Evolutionary conservation across 2,329 filamentous ascomycete genomes (phyloP).

Genomic region (Trichoderma semiorbis): DNA sequence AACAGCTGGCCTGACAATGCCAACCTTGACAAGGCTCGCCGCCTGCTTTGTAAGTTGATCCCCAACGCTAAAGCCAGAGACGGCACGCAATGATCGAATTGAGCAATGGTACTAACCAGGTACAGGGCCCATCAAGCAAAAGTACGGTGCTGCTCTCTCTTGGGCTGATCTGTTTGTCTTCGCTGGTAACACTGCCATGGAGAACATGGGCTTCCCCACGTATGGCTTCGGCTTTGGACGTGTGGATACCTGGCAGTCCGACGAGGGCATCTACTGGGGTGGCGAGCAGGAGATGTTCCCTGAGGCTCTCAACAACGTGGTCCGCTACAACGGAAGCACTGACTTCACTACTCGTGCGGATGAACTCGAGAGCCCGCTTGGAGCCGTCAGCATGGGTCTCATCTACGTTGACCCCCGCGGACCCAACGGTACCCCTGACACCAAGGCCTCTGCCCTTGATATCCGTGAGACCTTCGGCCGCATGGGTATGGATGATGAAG

Average conservation of each 20-base stretch:
- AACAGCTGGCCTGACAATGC: constrained; percentile 79
- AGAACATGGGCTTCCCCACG: constrained; percentile 70
- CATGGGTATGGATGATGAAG: constrained; percentile 80
- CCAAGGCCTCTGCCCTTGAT: constrained; percentile 63
- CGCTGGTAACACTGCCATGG: constrained; percentile 71
- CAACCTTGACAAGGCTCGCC: constrained; percentile 73
- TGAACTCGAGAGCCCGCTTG: constrained; percentile 65
- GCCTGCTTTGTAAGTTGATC: constrained; percentile 55
- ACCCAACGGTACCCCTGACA: constrained; percentile 67
- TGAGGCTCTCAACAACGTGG: constrained; percentile 52
- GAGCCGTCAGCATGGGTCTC: constrained; percentile 64
- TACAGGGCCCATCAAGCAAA: constrained; percentile 68
- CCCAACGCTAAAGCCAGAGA: background rate
- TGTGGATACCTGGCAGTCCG: constrained; percentile 68
- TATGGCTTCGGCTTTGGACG: constrained; percentile 72
- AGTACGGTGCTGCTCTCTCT: constrained; percentile 77
- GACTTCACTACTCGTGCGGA: constrained; percentile 50
- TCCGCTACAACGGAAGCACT: constrained; percentile 59
- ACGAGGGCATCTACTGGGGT: constrained; percentile 75
- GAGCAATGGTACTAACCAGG: background rate
- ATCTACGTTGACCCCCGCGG: constrained; percentile 81
- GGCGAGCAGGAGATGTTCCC: constrained; percentile 67
- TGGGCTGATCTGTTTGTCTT: constrained; percentile 72
- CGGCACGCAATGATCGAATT: background rate
- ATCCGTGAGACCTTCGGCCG: constrained; percentile 71